phyloP scores from a whole-genome alignment of 2,329 filamentous ascomycete species.

The Neonectria faginata region DNA sequence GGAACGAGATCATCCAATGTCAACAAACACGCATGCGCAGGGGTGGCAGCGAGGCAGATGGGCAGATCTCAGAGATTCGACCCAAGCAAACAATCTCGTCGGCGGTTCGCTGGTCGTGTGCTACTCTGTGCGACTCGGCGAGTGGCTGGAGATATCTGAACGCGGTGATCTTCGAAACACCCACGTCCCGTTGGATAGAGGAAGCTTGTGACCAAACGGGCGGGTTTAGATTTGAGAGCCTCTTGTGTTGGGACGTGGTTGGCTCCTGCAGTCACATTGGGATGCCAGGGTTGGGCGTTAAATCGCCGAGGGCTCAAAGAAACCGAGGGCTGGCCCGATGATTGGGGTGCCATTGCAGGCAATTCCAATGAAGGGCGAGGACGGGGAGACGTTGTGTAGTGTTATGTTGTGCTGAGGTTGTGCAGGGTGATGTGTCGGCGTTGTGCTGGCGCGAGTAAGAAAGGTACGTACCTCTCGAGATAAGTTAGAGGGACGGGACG shows the following conservation, averaged over 20 bases:
- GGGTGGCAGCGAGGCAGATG: conserved; percentile 38
- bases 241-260: conserved; percentile 10
- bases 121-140: neutral
- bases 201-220: conserved; percentile 9
- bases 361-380: conserved; percentile 7
- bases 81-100: conserved; percentile 26
- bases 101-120: conserved; percentile 12
- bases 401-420: neutral
- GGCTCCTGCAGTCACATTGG: conserved; percentile 5
- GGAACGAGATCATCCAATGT: conserved; percentile 37
- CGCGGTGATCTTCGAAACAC: conserved; percentile 18
- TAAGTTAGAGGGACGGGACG: neutral
- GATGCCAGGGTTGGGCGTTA: conserved; percentile 9
- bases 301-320: conserved; percentile 3
- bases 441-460: conserved; percentile 11
- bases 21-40: conserved; percentile 35
- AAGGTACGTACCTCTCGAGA: conserved; percentile 12
- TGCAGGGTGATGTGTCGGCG: conserved; percentile 11
- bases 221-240: neutral
- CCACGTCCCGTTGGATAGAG: neutral
- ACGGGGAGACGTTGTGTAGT: neutral
- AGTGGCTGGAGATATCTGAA: conserved; percentile 8
- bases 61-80: conserved; percentile 41
- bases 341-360: conserved; percentile 3
- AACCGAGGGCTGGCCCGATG: neutral